Conservation (phyloP, 2,329 filamentous ascomycete species). For the Phaeosphaeriaceae sp. region DNA sequence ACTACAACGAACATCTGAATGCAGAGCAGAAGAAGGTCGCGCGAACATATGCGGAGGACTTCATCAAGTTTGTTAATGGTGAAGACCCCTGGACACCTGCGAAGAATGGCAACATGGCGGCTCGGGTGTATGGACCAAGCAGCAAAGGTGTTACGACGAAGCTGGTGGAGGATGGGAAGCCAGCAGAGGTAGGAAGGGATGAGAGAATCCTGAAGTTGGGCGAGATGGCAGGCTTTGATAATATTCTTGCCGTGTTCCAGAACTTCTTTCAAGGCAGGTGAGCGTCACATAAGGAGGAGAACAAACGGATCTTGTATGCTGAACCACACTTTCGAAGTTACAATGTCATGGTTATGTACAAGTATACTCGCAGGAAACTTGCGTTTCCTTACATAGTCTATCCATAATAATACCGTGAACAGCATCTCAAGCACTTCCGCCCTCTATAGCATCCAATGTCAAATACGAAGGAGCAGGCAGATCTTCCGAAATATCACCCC, state of each 20-base stretch:
- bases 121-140: slow-evolving; percentile 42
- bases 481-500: slow-evolving; percentile 40
- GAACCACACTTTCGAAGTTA: neutral
- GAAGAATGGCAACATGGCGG: slow-evolving; percentile 25
- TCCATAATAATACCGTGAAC: neutral
- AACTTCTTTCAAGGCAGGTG: slow-evolving; percentile 36
- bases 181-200: slow-evolving; percentile 35
- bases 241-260: slow-evolving; percentile 30
- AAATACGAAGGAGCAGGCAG: slow-evolving; percentile 34
- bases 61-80: slow-evolving; percentile 44
- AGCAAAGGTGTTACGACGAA: slow-evolving; percentile 33
- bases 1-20: slow-evolving; percentile 38
- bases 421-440: slow-evolving; percentile 13
- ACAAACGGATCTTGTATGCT: neutral
- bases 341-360: neutral
- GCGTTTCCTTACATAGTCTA: neutral
- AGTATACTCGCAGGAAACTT: neutral
- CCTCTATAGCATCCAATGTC: slow-evolving; percentile 29
- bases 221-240: slow-evolving; percentile 34
- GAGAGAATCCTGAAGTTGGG: slow-evolving; percentile 35
- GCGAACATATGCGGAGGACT: slow-evolving; percentile 34
- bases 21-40: slow-evolving; percentile 33
- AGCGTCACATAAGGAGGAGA: neutral
- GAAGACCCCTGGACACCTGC: slow-evolving; percentile 43
- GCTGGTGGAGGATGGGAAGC: slow-evolving; percentile 33